Evolutionary conservation across 345 rosid genomes (phyloP).

Genomic region (Citrus unshiu): DNA sequence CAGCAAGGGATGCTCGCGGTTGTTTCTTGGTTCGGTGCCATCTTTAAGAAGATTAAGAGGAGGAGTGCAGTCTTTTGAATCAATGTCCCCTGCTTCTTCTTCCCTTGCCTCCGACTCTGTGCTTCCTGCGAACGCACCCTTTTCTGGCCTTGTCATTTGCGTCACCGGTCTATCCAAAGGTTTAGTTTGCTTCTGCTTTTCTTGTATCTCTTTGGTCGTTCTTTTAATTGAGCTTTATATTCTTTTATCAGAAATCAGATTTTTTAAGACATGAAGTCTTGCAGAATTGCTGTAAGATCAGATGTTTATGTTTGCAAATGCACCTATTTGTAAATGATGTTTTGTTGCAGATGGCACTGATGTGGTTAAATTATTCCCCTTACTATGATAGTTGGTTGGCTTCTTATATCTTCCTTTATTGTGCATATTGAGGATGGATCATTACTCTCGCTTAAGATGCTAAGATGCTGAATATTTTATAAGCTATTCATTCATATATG

Average conservation of each 20-base stretch:
- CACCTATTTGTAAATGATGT: neutral
- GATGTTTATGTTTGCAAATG: neutral
- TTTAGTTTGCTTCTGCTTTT: neutral
- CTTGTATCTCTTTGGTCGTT: neutral
- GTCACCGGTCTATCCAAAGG: constrained; percentile 97
- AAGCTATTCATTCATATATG: neutral
- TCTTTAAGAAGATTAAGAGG: constrained; percentile 24
- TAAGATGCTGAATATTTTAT: neutral
- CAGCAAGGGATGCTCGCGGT: constrained; percentile 77
- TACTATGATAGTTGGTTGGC: neutral
- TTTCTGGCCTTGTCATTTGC: constrained; percentile 72
- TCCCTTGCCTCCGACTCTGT: constrained; percentile 36
- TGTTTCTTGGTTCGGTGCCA: constrained; percentile 52
- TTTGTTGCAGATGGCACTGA: neutral
- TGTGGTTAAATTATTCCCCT: neutral
- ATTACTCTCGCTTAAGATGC: no score
- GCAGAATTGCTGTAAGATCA: neutral
- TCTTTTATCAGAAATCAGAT: neutral
- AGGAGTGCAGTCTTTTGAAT: constrained; percentile 30
- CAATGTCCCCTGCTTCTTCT: constrained; percentile 45
- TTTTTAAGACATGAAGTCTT: neutral
- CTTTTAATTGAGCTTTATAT: neutral
- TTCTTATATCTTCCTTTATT: neutral
- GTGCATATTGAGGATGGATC: neutral
- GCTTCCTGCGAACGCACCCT: constrained; percentile 49